Conservation (phyloP, 306 rosid species). For the Trifolium fragiferum region DNA sequence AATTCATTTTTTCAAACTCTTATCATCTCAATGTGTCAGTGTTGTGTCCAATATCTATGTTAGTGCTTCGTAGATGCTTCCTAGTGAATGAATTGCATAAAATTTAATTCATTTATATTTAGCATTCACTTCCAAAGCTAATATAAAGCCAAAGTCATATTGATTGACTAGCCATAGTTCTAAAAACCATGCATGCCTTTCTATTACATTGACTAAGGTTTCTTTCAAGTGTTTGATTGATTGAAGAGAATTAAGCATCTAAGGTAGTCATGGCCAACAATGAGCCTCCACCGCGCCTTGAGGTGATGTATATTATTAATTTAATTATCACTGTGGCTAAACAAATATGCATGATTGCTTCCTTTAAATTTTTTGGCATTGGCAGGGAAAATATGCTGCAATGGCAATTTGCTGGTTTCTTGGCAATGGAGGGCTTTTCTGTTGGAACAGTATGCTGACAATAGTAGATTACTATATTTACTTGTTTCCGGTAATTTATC, state of each 20-base stretch:
- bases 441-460: slow-evolving; percentile 95
- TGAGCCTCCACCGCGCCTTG: slow-evolving; percentile 48
- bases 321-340: not conserved
- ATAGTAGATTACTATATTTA: slow-evolving; percentile 71
- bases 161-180: no score
- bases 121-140: not conserved
- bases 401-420: slow-evolving; percentile 75
- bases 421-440: slow-evolving; percentile 81
- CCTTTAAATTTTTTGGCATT: slow-evolving; percentile 1
- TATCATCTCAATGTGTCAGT: no score
- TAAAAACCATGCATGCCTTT: not conserved
- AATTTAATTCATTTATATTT: not conserved
- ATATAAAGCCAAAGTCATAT: not conserved
- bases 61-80: no score
- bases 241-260: slow-evolving; percentile 39
- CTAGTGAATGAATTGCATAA: not conserved
- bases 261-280: slow-evolving; percentile 44
- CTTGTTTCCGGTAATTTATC: slow-evolving; percentile 73
- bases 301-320: slow-evolving; percentile 50
- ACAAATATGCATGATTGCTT: slow-evolving; percentile 19
- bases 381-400: slow-evolving; percentile 74
- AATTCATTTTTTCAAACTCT: no score
- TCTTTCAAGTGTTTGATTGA: slow-evolving; percentile 35
- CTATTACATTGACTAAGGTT: slow-evolving; percentile 6
- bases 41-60: no score